Conservation (phyloP, 1,284 basidiomycete species). For the Irpex sp. region DNA sequence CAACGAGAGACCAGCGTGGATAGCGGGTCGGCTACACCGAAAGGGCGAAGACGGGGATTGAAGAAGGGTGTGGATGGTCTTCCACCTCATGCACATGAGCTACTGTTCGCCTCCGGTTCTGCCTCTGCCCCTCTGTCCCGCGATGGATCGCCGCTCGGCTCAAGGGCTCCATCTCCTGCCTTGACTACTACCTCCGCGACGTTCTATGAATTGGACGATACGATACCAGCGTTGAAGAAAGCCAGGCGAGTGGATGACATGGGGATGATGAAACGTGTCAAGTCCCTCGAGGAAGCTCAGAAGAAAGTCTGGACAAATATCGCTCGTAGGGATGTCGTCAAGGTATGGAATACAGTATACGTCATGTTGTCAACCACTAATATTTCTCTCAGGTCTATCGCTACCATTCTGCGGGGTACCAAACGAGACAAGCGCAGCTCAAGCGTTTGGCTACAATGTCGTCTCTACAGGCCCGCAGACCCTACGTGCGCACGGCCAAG, state of each 20-base stretch:
- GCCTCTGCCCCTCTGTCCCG: constrained; percentile 48
- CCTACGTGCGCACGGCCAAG: constrained; percentile 78
- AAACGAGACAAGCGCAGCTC: constrained; percentile 60
- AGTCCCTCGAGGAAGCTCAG: constrained; percentile 78
- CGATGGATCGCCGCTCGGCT: constrained; percentile 35
- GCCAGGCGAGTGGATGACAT: constrained; percentile 73
- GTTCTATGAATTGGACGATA: constrained; percentile 69
- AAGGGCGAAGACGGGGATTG: constrained; percentile 35
- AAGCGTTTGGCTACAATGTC: constrained; percentile 78
- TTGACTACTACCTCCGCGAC: constrained; percentile 49
- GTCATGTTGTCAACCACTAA: not conserved
- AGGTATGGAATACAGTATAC: constrained; percentile 41
- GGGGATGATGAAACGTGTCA: constrained; percentile 69
- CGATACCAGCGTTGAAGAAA: constrained; percentile 62
- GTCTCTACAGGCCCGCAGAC: constrained; percentile 79
- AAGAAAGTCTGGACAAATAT: constrained; percentile 86
- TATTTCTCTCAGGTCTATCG: constrained; percentile 67
- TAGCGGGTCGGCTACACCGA: constrained; percentile 36
- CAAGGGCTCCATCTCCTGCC: constrained; percentile 62
- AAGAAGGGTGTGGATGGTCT: constrained; percentile 42
- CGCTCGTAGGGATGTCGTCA: constrained; percentile 77
- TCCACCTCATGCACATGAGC: constrained; percentile 41
- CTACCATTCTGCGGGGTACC: constrained; percentile 63
- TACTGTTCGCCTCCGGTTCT: constrained; percentile 43
- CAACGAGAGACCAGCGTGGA: constrained; percentile 42